Evolutionary conservation across 768 basidiomycete species (phyloP).

Genomic region (Sporobolomyces phaffii): DNA sequence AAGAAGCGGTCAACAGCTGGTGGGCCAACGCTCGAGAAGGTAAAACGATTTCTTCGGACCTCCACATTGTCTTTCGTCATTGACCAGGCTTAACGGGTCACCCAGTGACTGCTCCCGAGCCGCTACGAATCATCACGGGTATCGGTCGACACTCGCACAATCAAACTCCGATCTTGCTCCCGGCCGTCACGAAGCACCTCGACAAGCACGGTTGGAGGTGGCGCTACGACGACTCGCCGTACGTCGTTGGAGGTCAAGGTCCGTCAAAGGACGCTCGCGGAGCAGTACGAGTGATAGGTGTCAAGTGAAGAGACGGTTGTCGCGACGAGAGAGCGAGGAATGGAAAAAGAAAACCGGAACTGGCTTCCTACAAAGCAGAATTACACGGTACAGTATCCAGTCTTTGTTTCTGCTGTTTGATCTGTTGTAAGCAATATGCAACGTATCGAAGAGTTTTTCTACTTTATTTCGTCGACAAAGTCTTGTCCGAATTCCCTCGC

Average conservation of each 20-base stretch:
- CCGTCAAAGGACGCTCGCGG: neutral
- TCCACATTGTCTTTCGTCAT: too few relatives aligned
- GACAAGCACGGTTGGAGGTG: conserved; percentile 40
- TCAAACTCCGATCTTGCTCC: conserved; percentile 35
- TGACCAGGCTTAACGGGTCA: too few relatives aligned
- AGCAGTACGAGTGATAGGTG: conserved; percentile 12
- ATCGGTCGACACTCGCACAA: conserved; percentile 39
- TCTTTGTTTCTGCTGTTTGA: neutral
- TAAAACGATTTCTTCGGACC: too few relatives aligned
- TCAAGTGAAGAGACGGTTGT: neutral
- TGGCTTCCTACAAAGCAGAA: too few relatives aligned
- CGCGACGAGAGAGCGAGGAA: too few relatives aligned
- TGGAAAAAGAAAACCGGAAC: too few relatives aligned
- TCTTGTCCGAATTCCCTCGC: too few relatives aligned
- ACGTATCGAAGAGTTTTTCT: too few relatives aligned
- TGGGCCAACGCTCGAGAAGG: conserved; percentile 27
- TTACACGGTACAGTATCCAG: too few relatives aligned
- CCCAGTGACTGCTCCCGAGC: conserved; percentile 16
- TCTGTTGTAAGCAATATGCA: conserved; percentile 3
- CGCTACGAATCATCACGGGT: conserved; percentile 41
- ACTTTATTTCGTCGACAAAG: too few relatives aligned
- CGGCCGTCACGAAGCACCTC: conserved; percentile 39
- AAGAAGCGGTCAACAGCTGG: conserved; percentile 37
- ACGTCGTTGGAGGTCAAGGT: conserved; percentile 10
- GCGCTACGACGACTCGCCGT: conserved; percentile 30